Conservation (phyloP, 1,139 yeast genomes). For the Magnusiomyces magnusii region DNA sequence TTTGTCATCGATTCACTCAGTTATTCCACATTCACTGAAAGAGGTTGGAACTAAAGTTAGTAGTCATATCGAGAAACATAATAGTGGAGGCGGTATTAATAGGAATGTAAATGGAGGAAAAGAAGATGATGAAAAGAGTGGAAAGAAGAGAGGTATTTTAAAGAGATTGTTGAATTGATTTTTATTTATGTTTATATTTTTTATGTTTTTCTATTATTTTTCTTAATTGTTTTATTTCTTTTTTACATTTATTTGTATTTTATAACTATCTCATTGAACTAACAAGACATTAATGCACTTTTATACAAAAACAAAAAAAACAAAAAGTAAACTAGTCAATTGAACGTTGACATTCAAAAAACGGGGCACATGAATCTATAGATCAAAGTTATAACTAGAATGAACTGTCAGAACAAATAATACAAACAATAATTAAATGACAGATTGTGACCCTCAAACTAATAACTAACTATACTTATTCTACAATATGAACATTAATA, state of each 20-base stretch:
- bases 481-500: too few relatives aligned
- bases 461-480: too few relatives aligned
- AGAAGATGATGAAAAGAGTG: neutral
- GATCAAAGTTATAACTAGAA: too few relatives aligned
- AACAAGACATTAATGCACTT: neutral
- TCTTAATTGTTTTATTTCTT: too few relatives aligned
- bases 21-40: neutral
- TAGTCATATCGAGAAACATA: neutral
- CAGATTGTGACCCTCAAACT: too few relatives aligned
- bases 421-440: too few relatives aligned
- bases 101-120: neutral
- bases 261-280: neutral
- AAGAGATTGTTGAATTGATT: slow-evolving; percentile 4
- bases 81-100: too few relatives aligned
- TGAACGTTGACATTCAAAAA: too few relatives aligned
- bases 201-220: neutral
- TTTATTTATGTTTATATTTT: neutral
- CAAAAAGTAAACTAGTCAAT: too few relatives aligned
- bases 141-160: neutral
- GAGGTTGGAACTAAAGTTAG: neutral
- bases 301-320: too few relatives aligned
- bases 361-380: too few relatives aligned
- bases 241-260: neutral
- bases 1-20: neutral
- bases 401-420: too few relatives aligned